Evolutionary conservation across 2,329 filamentous ascomycete species (phyloP), one percentile per base, ranked within the genome.

Genomic region (Stagonosporopsis rhizophila): DNA sequence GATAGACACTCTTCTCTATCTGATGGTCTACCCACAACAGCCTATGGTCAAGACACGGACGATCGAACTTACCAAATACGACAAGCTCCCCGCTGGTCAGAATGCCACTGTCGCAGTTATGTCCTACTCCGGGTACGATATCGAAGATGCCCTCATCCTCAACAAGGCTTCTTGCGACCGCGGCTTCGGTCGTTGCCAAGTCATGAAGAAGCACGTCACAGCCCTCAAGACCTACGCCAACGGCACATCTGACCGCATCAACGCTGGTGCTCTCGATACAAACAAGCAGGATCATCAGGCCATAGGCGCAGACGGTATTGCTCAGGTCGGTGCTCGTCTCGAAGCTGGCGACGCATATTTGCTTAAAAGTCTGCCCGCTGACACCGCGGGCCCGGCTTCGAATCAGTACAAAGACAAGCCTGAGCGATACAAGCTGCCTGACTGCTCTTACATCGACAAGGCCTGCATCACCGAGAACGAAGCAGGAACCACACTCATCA

Each of bases 91-190:
- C 0, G 95, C 95, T 5, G 95, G 95, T 0, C 95, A 99, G 72
- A 98, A 97, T 60, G 96, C 95, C 4, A 96, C 91, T 1, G 95
- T 99, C 23, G 95, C 96, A 6, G 95, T 99, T 78, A 99, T 99
- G 95, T 98, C 93, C 44, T 99, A 95, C 78, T 98, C 94, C 11
- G 95, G 95, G 22, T 99, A 99, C 78, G 95, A 99, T 86, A 99
- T 99, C 66, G 95, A 99, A 81, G 95, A 99, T 82, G 95, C 95
- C 9, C 83, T 99, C 17, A 94, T 99, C 2, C 77, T 99, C 59
- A 99, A 99, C 81, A 98, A 97, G 80, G 93, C 92, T 9, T 97
- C 93, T 0, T 89, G 92, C 56, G 96, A 99, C 69, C 87, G 95
- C 68, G 96, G 95, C 4, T 99, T 98, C 70, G 96, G 95, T 41